Base-by-base conservation (phyloP, 108 stramenopile species). In the Cyclotella cryptica region DNA sequence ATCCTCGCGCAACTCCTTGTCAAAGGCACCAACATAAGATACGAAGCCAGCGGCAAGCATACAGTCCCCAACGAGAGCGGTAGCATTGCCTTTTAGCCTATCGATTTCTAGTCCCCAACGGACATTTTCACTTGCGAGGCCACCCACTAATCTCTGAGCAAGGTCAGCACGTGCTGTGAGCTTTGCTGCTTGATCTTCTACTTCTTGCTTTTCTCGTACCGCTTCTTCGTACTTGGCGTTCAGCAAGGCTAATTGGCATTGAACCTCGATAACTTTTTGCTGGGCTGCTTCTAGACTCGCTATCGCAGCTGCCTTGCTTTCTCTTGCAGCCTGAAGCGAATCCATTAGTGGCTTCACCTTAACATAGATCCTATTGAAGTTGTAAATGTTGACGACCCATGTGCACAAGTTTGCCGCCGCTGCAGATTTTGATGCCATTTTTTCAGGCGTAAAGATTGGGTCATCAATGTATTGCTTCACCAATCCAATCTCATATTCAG, bases 281-380 rank as follows among this genome's bases (percentile, higher is more conserved):
- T 93, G 84, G 12, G 93, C 93, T 18, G 54, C 88, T 57, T 88
- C 89, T 22, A 95, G 74, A n/a, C 83, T 78, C 10, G 78, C 86
- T 46, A 92, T 88, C 6, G 96, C 92, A 24, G 70, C 85, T 24
- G 89, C 89, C 71, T 92, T 94, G 6, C 82, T 79, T 43, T 86
- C 85, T 21, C 88, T 88, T 27, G 96, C 96, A 26, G 68, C 88
- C 66, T 93, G 90, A 47, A 93, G 79, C 18, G 86, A 77, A 68
- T 96, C 92, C 93, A 96, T 96, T 8, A 97, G 88, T 22, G 96
- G 96, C 63, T 96, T 95, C 19, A 97, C 96, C 76, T 93, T 96
- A 46, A 96, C 93, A 72, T 94, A 96, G 57, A 97, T 95, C 30
- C 96, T 85, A 88, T 97, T 97, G 90, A 87, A 97, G 21, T 75